Evolutionary conservation across 2,329 filamentous ascomycete genomes (phyloP).

Genomic region (Talaromyces sp.): DNA sequence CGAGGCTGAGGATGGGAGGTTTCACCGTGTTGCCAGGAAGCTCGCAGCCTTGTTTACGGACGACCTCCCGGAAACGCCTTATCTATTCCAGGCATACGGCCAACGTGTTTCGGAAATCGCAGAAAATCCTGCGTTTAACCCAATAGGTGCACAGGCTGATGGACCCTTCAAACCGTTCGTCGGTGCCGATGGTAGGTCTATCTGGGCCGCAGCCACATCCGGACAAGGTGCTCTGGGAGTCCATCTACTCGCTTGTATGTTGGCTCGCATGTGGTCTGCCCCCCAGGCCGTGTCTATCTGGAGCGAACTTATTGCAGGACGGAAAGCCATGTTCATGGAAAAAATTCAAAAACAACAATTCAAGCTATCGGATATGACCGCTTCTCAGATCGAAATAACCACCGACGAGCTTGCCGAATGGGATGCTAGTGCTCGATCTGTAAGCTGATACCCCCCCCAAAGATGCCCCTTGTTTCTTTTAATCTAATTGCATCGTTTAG

Average conservation of each 20-base stretch:
- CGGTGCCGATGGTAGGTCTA: conserved; percentile 16
- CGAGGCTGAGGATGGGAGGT: conserved; percentile 34
- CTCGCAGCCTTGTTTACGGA: conserved; percentile 38
- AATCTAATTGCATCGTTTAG: not conserved
- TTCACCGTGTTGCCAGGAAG: conserved; percentile 34
- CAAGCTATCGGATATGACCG: not conserved
- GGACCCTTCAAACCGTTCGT: conserved; percentile 9
- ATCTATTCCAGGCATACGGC: conserved; percentile 23
- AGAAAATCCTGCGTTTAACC: not conserved
- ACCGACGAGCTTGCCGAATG: not conserved
- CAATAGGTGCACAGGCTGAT: not conserved
- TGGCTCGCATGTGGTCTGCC: conserved; percentile 21
- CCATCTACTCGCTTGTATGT: conserved; percentile 31
- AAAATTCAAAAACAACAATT: not conserved
- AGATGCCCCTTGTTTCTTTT: not conserved
- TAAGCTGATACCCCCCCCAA: not conserved
- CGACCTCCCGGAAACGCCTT: conserved; percentile 26
- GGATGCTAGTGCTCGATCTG: conserved; percentile 2
- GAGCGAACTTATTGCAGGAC: conserved; percentile 24
- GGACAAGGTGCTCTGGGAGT: conserved; percentile 21
- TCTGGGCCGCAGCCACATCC: conserved; percentile 23
- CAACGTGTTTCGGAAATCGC: not conserved
- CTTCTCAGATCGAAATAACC: not conserved
- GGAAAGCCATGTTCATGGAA: not conserved
- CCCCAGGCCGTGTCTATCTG: conserved; percentile 27